Evolutionary conservation across 2,329 filamentous ascomycete genomes (phyloP).

Genomic region (Rutstroemia sydowiana): DNA sequence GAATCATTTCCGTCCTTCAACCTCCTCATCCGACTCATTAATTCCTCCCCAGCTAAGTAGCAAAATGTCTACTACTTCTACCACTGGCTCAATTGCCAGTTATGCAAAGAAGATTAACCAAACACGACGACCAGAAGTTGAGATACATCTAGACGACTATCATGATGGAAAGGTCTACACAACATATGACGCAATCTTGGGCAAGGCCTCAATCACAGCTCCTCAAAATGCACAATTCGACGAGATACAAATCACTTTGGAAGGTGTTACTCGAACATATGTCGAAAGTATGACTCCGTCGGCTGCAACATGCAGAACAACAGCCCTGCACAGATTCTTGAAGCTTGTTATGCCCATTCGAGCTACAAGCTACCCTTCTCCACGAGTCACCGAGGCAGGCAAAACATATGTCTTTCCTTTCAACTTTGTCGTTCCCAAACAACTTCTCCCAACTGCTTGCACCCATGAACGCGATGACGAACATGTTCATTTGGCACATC

Average conservation of each 20-base stretch:
- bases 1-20: neutral
- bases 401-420: slow-evolving; percentile 27
- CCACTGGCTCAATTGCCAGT: slow-evolving; percentile 20
- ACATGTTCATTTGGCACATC: slow-evolving; percentile 27
- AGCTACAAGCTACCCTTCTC: slow-evolving; percentile 25
- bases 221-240: slow-evolving; percentile 26
- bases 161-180: slow-evolving; percentile 24
- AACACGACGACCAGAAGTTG: slow-evolving; percentile 20
- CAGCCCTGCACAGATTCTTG: slow-evolving; percentile 27
- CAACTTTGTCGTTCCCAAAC: slow-evolving; percentile 30
- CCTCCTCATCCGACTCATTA: neutral
- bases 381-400: slow-evolving; percentile 26
- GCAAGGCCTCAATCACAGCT: slow-evolving; percentile 24
- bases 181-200: slow-evolving; percentile 26
- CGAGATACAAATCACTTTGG: slow-evolving; percentile 28
- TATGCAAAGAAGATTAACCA: slow-evolving; percentile 22
- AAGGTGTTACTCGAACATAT: slow-evolving; percentile 24
- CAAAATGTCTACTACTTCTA: slow-evolving; percentile 21
- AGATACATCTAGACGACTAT: slow-evolving; percentile 25
- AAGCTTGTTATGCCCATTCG: slow-evolving; percentile 29
- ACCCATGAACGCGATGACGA: slow-evolving; percentile 18
- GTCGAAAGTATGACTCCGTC: slow-evolving; percentile 26
- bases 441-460: slow-evolving; percentile 27
- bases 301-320: slow-evolving; percentile 17
- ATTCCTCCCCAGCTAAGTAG: neutral